Evolutionary conservation across 2,329 filamentous ascomycete genomes (phyloP).

Genomic region (Teratosphaeria nubilosa): DNA sequence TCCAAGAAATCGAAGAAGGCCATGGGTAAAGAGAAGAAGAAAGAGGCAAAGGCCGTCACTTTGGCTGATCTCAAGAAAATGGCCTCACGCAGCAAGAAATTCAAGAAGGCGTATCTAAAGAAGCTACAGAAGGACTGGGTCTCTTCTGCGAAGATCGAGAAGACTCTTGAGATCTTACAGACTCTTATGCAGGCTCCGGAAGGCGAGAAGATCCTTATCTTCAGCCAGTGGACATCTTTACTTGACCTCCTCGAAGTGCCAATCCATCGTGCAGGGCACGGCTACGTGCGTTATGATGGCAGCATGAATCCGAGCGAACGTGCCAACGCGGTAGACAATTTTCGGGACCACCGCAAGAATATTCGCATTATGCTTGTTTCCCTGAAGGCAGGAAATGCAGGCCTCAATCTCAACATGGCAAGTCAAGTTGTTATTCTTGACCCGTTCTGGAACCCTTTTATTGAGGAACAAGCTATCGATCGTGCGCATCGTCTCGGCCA

Average conservation of each 20-base stretch:
- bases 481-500: slow-evolving; percentile 85
- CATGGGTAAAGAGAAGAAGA: slow-evolving; percentile 31
- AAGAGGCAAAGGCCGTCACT: slow-evolving; percentile 32
- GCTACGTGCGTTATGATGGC: slow-evolving; percentile 65
- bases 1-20: slow-evolving; percentile 21
- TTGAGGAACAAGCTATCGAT: slow-evolving; percentile 87
- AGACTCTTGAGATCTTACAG: slow-evolving; percentile 55
- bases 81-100: slow-evolving; percentile 48
- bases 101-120: slow-evolving; percentile 58
- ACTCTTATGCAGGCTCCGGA: slow-evolving; percentile 37
- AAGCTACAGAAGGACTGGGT: slow-evolving; percentile 60
- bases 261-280: slow-evolving; percentile 47
- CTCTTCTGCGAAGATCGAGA: slow-evolving; percentile 65
- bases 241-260: slow-evolving; percentile 69
- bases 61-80: slow-evolving; percentile 59
- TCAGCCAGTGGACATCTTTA: slow-evolving; percentile 71
- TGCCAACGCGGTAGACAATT: slow-evolving; percentile 56
- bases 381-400: slow-evolving; percentile 72
- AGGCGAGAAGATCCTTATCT: slow-evolving; percentile 69
- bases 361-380: slow-evolving; percentile 64
- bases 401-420: slow-evolving; percentile 74
- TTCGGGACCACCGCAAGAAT: slow-evolving; percentile 50
- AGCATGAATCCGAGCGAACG: slow-evolving; percentile 59
- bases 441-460: slow-evolving; percentile 89
- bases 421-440: slow-evolving; percentile 84